Conservation (phyloP, 352 stramenopile species). For the Globisporangium sylvaticum region DNA sequence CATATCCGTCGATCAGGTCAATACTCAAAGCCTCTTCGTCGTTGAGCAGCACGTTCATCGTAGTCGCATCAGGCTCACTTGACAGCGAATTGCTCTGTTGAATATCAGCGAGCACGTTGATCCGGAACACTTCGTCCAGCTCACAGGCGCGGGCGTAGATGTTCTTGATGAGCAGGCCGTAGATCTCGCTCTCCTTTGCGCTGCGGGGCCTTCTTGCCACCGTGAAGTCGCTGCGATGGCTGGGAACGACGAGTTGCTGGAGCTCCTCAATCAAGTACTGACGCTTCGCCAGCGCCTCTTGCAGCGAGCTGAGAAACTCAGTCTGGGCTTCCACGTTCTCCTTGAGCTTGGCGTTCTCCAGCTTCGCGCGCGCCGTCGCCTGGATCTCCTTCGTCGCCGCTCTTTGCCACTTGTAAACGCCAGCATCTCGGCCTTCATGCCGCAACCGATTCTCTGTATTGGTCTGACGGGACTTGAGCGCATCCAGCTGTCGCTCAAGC, state of each 20-base stretch:
- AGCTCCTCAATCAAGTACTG: not conserved
- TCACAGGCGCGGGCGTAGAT: not conserved
- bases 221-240: not conserved
- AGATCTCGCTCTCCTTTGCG: not conserved
- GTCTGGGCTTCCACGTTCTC: constrained; percentile 40
- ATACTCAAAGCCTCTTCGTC: constrained; percentile 32
- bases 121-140: constrained; percentile 10
- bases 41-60: constrained; percentile 20
- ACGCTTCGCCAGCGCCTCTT: constrained; percentile 29
- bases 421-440: not conserved
- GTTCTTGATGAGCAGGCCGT: constrained; percentile 22
- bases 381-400: constrained; percentile 36
- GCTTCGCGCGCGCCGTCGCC: constrained; percentile 27
- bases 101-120: constrained; percentile 23
- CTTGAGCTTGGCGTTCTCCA: constrained; percentile 43
- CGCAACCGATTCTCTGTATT: not conserved
- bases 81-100: too few species aligned
- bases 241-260: not conserved
- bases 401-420: constrained; percentile 17
- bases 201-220: too few species aligned
- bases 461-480: not conserved
- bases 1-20: constrained; percentile 14
- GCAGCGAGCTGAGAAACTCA: constrained; percentile 31
- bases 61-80: too few species aligned
- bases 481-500: not conserved